phyloP scores from a whole-genome alignment of 2,329 filamentous ascomycete species.

The Xylaria sp. region DNA sequence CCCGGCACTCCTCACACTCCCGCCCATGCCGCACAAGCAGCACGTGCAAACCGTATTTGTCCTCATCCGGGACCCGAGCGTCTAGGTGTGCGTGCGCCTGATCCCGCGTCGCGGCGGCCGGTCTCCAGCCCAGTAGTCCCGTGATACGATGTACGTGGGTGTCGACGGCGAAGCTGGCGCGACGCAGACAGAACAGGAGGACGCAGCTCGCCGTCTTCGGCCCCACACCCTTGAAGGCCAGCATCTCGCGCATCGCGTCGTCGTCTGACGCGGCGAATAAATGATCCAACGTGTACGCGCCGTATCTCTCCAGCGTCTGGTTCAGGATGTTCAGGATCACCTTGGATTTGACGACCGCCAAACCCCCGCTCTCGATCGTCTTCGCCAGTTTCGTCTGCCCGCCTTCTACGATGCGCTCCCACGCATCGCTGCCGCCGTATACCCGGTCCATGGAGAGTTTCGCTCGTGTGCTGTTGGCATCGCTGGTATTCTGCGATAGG shows the following conservation, averaged over 20 bases:
- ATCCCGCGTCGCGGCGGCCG: slow-evolving; percentile 53
- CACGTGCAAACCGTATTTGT: slow-evolving; percentile 63
- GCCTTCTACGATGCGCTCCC: slow-evolving; percentile 55
- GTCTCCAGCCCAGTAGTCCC: slow-evolving; percentile 61
- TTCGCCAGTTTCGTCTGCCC: slow-evolving; percentile 57
- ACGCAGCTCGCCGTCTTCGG: slow-evolving; percentile 66
- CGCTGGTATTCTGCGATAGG: slow-evolving; percentile 64
- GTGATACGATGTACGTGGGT: slow-evolving; percentile 63
- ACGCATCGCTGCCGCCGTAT: slow-evolving; percentile 57
- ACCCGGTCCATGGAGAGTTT: slow-evolving; percentile 58
- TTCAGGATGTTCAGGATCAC: slow-evolving; percentile 75
- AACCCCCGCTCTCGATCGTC: slow-evolving; percentile 76
- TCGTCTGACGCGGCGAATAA: slow-evolving; percentile 56
- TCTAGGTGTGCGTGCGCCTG: slow-evolving; percentile 63
- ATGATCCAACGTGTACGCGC: slow-evolving; percentile 60
- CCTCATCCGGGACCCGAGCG: slow-evolving; percentile 56
- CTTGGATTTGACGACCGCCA: slow-evolving; percentile 77
- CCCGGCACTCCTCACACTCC: slow-evolving; percentile 57
- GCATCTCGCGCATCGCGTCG: slow-evolving; percentile 61
- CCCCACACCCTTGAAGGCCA: slow-evolving; percentile 62
- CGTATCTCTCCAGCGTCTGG: slow-evolving; percentile 64
- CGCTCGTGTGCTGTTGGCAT: slow-evolving; percentile 68
- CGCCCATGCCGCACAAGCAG: slow-evolving; percentile 61
- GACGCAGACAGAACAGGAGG: slow-evolving; percentile 60
- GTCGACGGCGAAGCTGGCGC: slow-evolving; percentile 63